phyloP scores from a whole-genome alignment of 192 early-diverging fungal species.

The Blastocladiella britannica region DNA sequence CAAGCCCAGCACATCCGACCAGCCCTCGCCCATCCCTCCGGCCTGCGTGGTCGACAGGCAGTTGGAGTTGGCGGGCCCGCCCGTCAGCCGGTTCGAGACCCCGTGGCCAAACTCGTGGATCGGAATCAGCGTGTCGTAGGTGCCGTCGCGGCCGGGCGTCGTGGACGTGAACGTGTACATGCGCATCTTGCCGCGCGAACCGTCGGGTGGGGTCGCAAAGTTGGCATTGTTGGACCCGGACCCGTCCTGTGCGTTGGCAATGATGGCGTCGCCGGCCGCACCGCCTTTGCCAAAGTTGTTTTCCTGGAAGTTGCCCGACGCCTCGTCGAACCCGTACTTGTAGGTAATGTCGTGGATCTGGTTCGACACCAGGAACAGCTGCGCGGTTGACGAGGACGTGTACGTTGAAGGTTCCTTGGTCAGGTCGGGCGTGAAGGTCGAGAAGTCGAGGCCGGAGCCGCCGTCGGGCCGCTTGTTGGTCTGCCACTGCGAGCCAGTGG shows the following conservation, averaged over 20 bases:
- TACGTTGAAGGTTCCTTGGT: slow-evolving; percentile 16
- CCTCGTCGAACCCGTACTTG: slow-evolving; percentile 27
- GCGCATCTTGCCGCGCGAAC: slow-evolving; percentile 68
- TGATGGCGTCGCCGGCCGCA: slow-evolving; percentile 10
- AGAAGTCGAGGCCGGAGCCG: slow-evolving; percentile 14
- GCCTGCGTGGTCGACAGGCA: slow-evolving; percentile 73
- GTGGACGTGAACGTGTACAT: slow-evolving; percentile 82
- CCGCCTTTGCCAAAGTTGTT: slow-evolving; percentile 12
- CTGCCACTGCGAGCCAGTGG: too few species aligned
- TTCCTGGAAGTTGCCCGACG: slow-evolving; percentile 31
- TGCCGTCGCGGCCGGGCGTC: slow-evolving; percentile 54
- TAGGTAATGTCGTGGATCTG: slow-evolving; percentile 27
- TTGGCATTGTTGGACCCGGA: slow-evolving; percentile 58
- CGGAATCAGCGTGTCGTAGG: slow-evolving; percentile 73
- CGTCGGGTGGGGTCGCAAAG: slow-evolving; percentile 90
- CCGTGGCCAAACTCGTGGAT: slow-evolving; percentile 92
- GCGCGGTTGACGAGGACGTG: slow-evolving; percentile 24
- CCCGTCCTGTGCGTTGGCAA: background rate
- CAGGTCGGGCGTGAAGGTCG: slow-evolving; percentile 18
- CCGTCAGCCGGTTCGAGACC: slow-evolving; percentile 77
- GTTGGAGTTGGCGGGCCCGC: slow-evolving; percentile 71
- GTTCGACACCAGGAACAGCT: slow-evolving; percentile 35
- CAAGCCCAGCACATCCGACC: slow-evolving; percentile 79
- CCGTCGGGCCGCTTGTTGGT: slow-evolving; percentile 12
- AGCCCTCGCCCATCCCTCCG: slow-evolving; percentile 88